Evolutionary conservation across 257 asterid species (phyloP).

Genomic region (Jacaranda mimosifolia): DNA sequence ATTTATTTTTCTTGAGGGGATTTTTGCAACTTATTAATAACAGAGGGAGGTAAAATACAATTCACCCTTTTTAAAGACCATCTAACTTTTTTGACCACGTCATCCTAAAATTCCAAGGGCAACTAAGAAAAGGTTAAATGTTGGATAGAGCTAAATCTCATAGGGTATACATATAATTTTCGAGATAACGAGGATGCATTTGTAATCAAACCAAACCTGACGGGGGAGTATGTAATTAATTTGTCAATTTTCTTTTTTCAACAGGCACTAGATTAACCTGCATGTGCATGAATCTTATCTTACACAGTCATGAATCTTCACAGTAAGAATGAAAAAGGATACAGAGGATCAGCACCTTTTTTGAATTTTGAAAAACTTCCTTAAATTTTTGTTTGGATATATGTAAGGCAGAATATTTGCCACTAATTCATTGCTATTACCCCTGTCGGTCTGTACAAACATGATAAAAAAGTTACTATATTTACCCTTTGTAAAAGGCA

Average conservation of each 20-base stretch:
- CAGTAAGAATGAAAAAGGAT: background rate
- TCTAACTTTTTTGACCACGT: too few relatives aligned
- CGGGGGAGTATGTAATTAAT: too few relatives aligned
- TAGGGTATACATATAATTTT: too few relatives aligned
- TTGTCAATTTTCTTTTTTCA: background rate
- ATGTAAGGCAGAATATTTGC: background rate
- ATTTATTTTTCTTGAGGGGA: too few relatives aligned
- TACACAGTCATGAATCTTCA: background rate
- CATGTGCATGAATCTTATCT: background rate
- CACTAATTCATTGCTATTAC: background rate
- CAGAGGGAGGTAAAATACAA: too few relatives aligned
- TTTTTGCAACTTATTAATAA: too few relatives aligned
- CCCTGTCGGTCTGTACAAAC: background rate
- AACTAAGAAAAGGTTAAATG: too few relatives aligned
- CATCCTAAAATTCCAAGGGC: too few relatives aligned
- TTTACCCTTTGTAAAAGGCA: slow-evolving; percentile 12
- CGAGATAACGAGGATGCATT: too few relatives aligned
- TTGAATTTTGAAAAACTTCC: slow-evolving; percentile 1
- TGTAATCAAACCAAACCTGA: too few relatives aligned
- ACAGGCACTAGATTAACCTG: background rate
- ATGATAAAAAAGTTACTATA: background rate
- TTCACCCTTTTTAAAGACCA: too few relatives aligned
- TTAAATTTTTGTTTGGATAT: background rate
- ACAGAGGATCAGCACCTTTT: background rate
- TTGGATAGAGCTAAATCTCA: too few relatives aligned